Conservation (phyloP, 2,329 filamentous ascomycete genomes). For the Camillea tinctor region DNA sequence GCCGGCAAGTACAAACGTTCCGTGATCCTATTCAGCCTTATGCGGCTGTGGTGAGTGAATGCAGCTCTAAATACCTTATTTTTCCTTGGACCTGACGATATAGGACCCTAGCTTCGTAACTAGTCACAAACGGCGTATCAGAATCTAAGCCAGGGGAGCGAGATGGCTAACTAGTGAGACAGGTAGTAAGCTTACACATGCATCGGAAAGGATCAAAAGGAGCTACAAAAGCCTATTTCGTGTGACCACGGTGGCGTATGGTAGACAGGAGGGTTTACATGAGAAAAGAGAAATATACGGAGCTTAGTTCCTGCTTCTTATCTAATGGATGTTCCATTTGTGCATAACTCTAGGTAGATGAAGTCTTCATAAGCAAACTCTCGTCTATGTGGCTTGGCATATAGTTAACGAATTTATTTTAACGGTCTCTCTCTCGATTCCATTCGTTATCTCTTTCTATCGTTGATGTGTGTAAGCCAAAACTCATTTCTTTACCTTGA, state of each 20-base stretch:
- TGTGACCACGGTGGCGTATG: neutral
- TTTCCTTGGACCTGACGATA: neutral
- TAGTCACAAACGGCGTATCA: neutral
- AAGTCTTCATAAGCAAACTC: neutral
- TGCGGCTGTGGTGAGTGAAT: neutral
- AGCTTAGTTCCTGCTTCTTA: neutral
- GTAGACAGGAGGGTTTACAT: neutral
- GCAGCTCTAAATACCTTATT: neutral
- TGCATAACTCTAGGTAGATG: neutral
- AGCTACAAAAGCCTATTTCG: neutral
- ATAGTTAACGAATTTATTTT: neutral
- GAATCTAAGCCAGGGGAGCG: neutral
- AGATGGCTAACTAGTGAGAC: neutral
- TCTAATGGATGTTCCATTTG: neutral
- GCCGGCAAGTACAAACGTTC: too few species aligned
- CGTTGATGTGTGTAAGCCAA: neutral
- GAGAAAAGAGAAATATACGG: neutral
- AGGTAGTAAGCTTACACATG: neutral
- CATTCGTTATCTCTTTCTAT: neutral
- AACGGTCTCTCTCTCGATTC: neutral
- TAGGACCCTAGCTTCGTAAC: neutral
- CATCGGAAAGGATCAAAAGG: neutral
- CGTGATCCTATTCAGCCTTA: neutral
- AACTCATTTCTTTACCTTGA: neutral
- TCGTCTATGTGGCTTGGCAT: neutral